These are phyloP conservation scores for Fomitopsis schrenkii DNA, from an alignment of 1,284 basidiomycete genomes.

Conservation along the genomic window DNA sequence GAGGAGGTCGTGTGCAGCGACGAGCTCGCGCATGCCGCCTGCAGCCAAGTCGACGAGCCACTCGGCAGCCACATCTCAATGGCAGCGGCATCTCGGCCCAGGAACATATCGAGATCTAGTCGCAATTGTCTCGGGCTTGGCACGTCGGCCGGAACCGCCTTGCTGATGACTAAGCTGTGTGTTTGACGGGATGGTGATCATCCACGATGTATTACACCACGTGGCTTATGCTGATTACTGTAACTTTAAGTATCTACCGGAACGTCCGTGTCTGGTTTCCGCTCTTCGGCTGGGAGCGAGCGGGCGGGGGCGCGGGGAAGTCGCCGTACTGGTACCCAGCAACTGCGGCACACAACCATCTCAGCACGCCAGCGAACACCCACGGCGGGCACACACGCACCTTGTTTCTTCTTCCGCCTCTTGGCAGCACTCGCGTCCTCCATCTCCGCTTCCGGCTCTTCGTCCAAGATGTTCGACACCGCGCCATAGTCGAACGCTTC, in stretches of 20 bases:
- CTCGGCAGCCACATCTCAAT: not conserved
- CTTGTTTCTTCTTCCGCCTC: slow-evolving; percentile 48
- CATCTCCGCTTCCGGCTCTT: slow-evolving; percentile 41
- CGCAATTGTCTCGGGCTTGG: not conserved
- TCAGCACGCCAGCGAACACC: slow-evolving; percentile 4
- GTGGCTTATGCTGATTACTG: not conserved
- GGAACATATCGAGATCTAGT: not conserved
- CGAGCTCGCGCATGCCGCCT: not conserved
- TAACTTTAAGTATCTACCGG: slow-evolving; percentile 30
- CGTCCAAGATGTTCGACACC: slow-evolving; percentile 78
- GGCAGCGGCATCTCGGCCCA: not conserved
- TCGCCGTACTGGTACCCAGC: slow-evolving; percentile 45
- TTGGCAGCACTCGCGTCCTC: slow-evolving; percentile 33
- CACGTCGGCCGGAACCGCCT: not conserved
- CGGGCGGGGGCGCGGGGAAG: slow-evolving; percentile 66
- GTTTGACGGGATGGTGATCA: slow-evolving; percentile 16
- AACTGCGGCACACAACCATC: slow-evolving; percentile 10
- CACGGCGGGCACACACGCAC: slow-evolving; percentile 28
- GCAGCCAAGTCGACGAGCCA: not conserved
- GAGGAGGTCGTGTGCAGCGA: not conserved
- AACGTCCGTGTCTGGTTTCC: slow-evolving; percentile 74
- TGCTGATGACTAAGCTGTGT: not conserved
- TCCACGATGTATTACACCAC: not conserved
- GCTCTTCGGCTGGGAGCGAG: slow-evolving; percentile 60
- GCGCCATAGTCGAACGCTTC: slow-evolving; percentile 73